Evolutionary conservation across 2,329 filamentous ascomycete species (phyloP).

Genomic region (Epichloe gansuensis): DNA sequence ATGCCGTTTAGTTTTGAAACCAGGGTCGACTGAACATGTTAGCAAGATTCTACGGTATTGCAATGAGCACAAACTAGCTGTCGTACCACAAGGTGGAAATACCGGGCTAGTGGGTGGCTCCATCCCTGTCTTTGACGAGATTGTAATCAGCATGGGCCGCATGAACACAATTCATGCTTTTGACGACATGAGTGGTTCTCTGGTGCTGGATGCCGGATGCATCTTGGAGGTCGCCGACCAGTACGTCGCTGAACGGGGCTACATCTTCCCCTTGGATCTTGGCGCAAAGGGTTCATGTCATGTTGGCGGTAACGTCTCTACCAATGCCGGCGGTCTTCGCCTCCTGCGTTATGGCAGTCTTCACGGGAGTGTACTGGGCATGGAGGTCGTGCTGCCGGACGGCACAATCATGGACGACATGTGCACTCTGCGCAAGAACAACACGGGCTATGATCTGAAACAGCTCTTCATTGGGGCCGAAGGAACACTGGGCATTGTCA

Average conservation of each 20-base stretch:
- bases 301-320: conserved; percentile 89
- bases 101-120: conserved; percentile 92
- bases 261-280: conserved; percentile 94
- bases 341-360: conserved; percentile 87
- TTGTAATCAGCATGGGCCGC: conserved; percentile 78
- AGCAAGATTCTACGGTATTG: conserved; percentile 89
- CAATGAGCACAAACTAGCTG: conserved; percentile 82
- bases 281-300: conserved; percentile 96
- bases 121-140: conserved; percentile 96
- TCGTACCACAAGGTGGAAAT: conserved; percentile 95
- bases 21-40: conserved; percentile 72
- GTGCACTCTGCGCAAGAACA: conserved; percentile 86
- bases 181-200: conserved; percentile 80
- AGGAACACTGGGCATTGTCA: conserved; percentile 90
- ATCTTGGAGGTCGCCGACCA: conserved; percentile 84
- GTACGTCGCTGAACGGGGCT: conserved; percentile 67
- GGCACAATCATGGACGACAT: conserved; percentile 88
- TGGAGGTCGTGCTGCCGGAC: conserved; percentile 88
- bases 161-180: conserved; percentile 91
- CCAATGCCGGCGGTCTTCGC: conserved; percentile 85
- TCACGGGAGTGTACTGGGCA: conserved; percentile 81
- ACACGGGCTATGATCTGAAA: conserved; percentile 95
- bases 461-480: conserved; percentile 94
- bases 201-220: conserved; percentile 83
- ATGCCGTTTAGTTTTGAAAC: conserved; percentile 75